Conservation (phyloP, 2,329 filamentous ascomycete species). For the Coleophoma cylindrospora region DNA sequence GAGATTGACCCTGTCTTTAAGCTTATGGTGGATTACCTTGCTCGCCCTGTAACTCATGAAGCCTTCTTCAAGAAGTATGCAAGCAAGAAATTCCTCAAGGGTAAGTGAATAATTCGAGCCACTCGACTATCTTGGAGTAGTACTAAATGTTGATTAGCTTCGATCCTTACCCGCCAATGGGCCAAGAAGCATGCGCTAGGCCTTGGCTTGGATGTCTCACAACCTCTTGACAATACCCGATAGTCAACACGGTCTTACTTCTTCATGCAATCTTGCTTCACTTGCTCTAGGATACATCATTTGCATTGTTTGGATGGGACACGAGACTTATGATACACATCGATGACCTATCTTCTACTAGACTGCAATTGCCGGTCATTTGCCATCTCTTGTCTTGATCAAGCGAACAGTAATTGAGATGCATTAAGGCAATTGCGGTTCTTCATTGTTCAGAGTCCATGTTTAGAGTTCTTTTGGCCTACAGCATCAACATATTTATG, state of each 20-base stretch:
- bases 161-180: slow-evolving; percentile 88
- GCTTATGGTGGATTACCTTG: slow-evolving; percentile 95
- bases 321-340: slow-evolving; percentile 15
- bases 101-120: slow-evolving; percentile 44
- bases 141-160: slow-evolving; percentile 52
- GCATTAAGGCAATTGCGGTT: background rate
- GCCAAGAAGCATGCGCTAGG: slow-evolving; percentile 70
- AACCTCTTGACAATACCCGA: slow-evolving; percentile 21
- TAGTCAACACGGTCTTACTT: slow-evolving; percentile 18
- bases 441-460: background rate
- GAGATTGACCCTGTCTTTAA: slow-evolving; percentile 90
- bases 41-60: slow-evolving; percentile 84
- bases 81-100: slow-evolving; percentile 98
- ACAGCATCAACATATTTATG: background rate
- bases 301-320: slow-evolving; percentile 28
- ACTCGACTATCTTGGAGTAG: slow-evolving; percentile 1
- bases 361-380: background rate
- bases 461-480: slow-evolving; percentile 1
- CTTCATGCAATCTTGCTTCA: slow-evolving; percentile 19
- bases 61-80: slow-evolving; percentile 99
- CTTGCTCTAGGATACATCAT: slow-evolving; percentile 18
- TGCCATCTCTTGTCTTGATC: background rate
- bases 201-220: slow-evolving; percentile 43
- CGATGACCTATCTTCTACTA: background rate
- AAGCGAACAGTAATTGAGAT: background rate